Base-by-base conservation (phyloP, 106 monocot species). In the Phalaenopsis aphrodite region DNA sequence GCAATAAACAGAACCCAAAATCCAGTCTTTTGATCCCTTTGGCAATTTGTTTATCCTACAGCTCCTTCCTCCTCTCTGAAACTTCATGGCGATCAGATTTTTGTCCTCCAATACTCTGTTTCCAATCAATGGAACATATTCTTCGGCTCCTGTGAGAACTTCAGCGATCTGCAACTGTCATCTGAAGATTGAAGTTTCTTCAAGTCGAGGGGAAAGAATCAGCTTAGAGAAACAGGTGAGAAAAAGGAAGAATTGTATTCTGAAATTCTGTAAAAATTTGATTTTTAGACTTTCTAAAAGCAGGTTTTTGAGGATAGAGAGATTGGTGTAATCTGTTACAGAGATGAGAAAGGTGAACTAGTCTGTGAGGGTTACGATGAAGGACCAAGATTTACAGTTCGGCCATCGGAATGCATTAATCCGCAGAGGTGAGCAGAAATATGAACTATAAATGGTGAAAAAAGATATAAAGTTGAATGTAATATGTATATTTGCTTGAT, bases 351-450 rank as follows among this genome's bases (percentile, higher is more conserved):
- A 11, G 91, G 91, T 36, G 91, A 87, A 37, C 1, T 89, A 41
- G 45, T 91, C 66, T 91, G 91, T 41, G 91, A 91, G 71, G 91
- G 88, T 30, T 82, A 79, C 23, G 91, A 91, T 65, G 91, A 91
- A 78, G 91, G 91, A 30, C 88, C 88, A 19, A 72, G 91, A 37
- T 83, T 57, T 39, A 58, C 46, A 39, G 30, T n/a, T 37, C 30
- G 1, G 38, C 69, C 69, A 69, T 69, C 39, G 39, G 38, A 69
- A 39, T 30, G 30, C 69, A 37, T 30, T n/a, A 10, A 30, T 5
- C 21, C 5, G 61, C 18, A 61, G 21, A 61, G 61, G 61, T 61
- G 21, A 10, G n/a, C 0, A 61, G n/a, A 69, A 39, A 37, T 14
- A 69, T 69, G 39, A 65, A 65, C 21, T 24, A 23, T 24, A 65